Percentiles rank a stretch among this genome's conserved stretches.
Conservation (phyloP, 139 green algal species). For the Closterium sp. region DNA sequence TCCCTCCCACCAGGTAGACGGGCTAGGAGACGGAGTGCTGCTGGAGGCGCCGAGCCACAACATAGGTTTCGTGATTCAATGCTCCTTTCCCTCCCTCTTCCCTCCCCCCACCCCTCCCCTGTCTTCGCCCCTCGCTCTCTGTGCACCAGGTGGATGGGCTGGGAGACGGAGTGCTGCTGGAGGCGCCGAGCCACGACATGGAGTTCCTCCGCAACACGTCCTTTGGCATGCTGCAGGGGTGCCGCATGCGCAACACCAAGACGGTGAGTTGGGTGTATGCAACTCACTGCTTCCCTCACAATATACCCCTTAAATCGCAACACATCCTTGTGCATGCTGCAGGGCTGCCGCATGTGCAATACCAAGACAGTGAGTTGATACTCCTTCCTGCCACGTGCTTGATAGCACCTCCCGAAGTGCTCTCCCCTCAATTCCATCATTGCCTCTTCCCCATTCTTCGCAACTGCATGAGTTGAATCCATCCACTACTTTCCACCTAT, state of each 20-base stretch:
- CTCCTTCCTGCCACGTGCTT: no score
- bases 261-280: slow-evolving; percentile 57
- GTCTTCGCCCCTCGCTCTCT: no score
- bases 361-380: slow-evolving; percentile 78
- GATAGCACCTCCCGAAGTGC: no score
- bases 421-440: not conserved
- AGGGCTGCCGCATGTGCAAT: slow-evolving; percentile 96
- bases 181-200: slow-evolving; percentile 72
- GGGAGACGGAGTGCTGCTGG: slow-evolving; percentile 90
- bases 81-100: no score
- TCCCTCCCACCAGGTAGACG: slow-evolving; percentile 67
- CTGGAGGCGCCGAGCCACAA: slow-evolving; percentile 77
- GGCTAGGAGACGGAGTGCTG: slow-evolving; percentile 88
- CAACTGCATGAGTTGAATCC: not conserved
- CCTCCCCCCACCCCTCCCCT: no score
- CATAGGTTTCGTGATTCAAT: slow-evolving; percentile 72
- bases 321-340: slow-evolving; percentile 92
- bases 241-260: slow-evolving; percentile 98
- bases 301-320: slow-evolving; percentile 46
- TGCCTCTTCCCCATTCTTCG: slow-evolving; percentile 86
- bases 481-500: no score
- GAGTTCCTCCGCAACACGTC: slow-evolving; percentile 86
- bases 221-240: slow-evolving; percentile 96
- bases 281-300: no score
- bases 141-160: slow-evolving; percentile 75